phyloP scores from a whole-genome alignment of 2,329 filamentous ascomycete genomes.

The Neoascochyta sp. region DNA sequence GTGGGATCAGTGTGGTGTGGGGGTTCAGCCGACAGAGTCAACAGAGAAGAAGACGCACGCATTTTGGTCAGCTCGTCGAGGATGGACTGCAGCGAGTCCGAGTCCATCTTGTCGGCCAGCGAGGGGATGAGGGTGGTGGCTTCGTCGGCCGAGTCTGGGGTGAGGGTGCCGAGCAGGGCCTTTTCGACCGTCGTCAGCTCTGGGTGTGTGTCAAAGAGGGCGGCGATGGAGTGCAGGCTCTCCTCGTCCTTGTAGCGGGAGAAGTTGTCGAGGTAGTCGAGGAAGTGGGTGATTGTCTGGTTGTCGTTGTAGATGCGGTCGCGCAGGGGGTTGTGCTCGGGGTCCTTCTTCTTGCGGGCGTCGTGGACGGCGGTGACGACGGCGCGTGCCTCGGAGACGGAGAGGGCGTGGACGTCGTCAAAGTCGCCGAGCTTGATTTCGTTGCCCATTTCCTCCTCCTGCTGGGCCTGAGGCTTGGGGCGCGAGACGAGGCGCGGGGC shows the following conservation, averaged over 20 bases:
- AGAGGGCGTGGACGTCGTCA: constrained; percentile 84
- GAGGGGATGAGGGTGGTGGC: constrained; percentile 94
- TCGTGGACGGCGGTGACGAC: constrained; percentile 86
- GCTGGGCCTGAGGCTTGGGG: constrained; percentile 60
- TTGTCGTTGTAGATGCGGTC: constrained; percentile 64
- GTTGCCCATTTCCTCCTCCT: constrained; percentile 82
- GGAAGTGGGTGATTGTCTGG: constrained; percentile 74
- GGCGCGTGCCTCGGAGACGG: constrained; percentile 84
- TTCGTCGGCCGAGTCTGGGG: constrained; percentile 89
- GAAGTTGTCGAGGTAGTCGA: constrained; percentile 91
- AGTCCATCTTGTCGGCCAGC: constrained; percentile 81
- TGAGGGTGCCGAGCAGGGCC: constrained; percentile 86
- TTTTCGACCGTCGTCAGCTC: constrained; percentile 89
- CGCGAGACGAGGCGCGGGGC: constrained; percentile 36
- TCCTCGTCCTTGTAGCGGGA: constrained; percentile 93
- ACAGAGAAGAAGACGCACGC: too few species aligned
- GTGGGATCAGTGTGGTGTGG: neutral
- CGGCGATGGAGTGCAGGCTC: constrained; percentile 90
- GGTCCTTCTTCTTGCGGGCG: constrained; percentile 69
- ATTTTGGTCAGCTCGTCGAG: constrained; percentile 89
- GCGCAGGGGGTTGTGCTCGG: constrained; percentile 64
- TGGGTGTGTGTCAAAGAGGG: constrained; percentile 72
- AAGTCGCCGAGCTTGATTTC: constrained; percentile 90
- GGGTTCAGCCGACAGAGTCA: neutral
- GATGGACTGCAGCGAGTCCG: constrained; percentile 82